A percentile compares a stretch with the other conserved stretches of the same genome.
These are phyloP conservation scores for Nicotiana paniculata DNA, from an alignment of 257 asterid genomes.

Conservation along the genomic window DNA sequence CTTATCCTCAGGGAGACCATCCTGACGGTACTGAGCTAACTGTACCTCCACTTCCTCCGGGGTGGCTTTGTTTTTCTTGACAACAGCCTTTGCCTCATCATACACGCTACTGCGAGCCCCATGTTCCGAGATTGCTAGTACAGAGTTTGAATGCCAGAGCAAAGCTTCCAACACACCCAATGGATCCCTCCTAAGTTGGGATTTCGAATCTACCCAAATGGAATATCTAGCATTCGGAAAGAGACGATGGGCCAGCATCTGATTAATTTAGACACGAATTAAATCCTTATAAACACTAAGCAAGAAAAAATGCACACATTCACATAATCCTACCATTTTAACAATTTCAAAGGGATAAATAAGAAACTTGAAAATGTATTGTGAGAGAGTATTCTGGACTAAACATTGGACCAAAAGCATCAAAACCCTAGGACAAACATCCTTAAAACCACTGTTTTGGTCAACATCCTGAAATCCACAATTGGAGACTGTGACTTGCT, in stretches of 20 bases:
- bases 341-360: neutral
- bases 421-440: neutral
- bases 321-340: neutral
- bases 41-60: constrained; percentile 94
- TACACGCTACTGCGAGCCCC: constrained; percentile 98
- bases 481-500: neutral
- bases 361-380: neutral
- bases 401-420: neutral
- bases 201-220: constrained; percentile 97
- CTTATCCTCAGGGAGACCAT: constrained; percentile 91
- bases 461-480: neutral
- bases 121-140: constrained; percentile 95
- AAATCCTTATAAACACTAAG: neutral
- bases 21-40: constrained; percentile 68
- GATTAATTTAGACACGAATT: constrained; percentile 24
- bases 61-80: constrained; percentile 86
- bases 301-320: neutral
- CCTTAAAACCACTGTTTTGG: neutral
- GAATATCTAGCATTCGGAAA: constrained; percentile 89
- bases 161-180: constrained; percentile 84
- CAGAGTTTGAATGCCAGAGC: constrained; percentile 79
- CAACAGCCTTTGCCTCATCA: constrained; percentile 98
- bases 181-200: constrained; percentile 96
- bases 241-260: constrained; percentile 98
- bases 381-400: neutral